Conservation (phyloP, 164 flowering plant genomes). For the Annona squamosa region DNA sequence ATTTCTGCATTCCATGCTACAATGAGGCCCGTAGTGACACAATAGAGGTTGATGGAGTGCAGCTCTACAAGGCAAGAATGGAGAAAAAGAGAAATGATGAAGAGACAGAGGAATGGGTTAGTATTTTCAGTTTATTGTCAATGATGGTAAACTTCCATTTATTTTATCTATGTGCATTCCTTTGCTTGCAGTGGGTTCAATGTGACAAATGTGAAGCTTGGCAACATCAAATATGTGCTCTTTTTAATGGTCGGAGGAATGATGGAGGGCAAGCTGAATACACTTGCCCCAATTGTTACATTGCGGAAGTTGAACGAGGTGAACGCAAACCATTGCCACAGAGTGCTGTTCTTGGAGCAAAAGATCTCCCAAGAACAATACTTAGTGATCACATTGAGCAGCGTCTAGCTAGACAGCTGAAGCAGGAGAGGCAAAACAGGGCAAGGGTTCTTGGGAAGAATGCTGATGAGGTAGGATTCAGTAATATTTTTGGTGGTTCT, state of each 20-base stretch:
- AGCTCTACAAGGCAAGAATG: conserved; percentile 56
- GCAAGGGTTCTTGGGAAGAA: conserved; percentile 69
- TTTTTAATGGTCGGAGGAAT: conserved; percentile 92
- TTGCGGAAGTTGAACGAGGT: conserved; percentile 73
- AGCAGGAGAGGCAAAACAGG: conserved; percentile 81
- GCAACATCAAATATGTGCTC: conserved; percentile 99
- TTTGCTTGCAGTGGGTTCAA: conserved; percentile 88
- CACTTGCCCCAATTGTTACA: conserved; percentile 93
- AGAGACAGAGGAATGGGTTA: conserved; percentile 98
- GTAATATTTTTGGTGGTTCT: background rate
- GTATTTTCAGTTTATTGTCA: conserved; percentile 2
- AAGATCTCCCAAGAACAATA: conserved; percentile 90
- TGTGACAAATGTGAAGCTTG: conserved; percentile 99
- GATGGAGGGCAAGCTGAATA: conserved; percentile 99
- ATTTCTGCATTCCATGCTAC: conserved; percentile 87
- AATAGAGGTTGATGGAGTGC: conserved; percentile 63
- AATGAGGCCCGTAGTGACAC: conserved; percentile 88
- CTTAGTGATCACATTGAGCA: conserved; percentile 96
- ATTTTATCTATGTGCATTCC: background rate
- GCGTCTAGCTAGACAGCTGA: conserved; percentile 55
- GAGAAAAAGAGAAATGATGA: conserved; percentile 97
- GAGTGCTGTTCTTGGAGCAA: conserved; percentile 98
- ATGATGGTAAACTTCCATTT: background rate
- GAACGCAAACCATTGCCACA: conserved; percentile 92
- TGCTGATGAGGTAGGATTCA: conserved; percentile 60